Conservation (phyloP, 2,329 filamentous ascomycete genomes). For the Mollisiaceae sp. region DNA sequence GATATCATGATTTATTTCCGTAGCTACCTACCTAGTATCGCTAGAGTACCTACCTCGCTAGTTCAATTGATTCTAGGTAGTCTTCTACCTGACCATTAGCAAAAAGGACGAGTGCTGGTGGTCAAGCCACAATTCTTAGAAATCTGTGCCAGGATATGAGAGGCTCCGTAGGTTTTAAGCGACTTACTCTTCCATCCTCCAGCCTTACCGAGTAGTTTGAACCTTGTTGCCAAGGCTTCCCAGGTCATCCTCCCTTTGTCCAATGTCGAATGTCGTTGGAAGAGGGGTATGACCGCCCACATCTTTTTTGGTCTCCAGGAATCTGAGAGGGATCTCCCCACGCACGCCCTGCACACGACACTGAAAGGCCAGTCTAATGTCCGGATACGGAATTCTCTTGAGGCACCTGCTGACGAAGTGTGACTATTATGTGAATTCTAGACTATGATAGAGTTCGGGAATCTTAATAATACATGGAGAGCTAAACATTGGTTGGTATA, state of each 20-base stretch:
- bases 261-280: neutral
- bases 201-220: neutral
- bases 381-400: neutral
- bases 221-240: neutral
- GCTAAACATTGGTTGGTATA: conserved; percentile 4
- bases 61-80: no score
- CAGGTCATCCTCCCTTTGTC: neutral
- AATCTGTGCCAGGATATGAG: neutral
- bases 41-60: neutral
- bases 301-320: neutral
- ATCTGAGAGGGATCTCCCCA: neutral
- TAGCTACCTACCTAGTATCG: no score
- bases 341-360: conserved; percentile 9
- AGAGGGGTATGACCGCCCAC: neutral
- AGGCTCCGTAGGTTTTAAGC: neutral
- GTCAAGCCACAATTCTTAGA: conserved; percentile 7
- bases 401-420: neutral
- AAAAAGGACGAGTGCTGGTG: neutral
- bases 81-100: neutral
- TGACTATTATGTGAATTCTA: conserved; percentile 6
- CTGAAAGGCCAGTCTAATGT: neutral
- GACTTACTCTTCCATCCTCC: conserved; percentile 3
- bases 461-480: conserved; percentile 13
- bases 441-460: conserved; percentile 4
- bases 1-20: neutral